phyloP scores from a whole-genome alignment of 2,329 filamentous ascomycete species.

The Penicillium sp. region DNA sequence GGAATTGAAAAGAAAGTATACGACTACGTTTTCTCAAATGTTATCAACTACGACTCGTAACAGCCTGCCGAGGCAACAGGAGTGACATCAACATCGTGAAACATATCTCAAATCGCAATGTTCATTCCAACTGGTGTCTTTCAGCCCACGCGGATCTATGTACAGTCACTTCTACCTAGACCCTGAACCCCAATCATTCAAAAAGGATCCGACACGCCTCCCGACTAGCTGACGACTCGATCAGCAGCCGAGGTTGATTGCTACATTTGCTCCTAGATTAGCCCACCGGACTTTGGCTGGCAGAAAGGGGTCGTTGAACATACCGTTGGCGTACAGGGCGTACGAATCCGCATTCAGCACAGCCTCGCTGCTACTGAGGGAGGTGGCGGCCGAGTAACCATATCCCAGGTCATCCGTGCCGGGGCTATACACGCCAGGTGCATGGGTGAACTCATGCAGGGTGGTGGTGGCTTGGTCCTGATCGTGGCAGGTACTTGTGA shows the following conservation, averaged over 20 bases:
- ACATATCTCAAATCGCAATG: not conserved
- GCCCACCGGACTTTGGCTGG: not conserved
- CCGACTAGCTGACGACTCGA: not conserved
- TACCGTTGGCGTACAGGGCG: slow-evolving; percentile 57
- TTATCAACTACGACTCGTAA: not conserved
- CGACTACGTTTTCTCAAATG: not conserved
- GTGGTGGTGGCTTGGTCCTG: slow-evolving; percentile 70
- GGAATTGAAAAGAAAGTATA: too few relatives aligned
- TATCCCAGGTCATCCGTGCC: slow-evolving; percentile 65
- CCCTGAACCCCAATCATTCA: not conserved
- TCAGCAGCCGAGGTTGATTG: slow-evolving; percentile 25
- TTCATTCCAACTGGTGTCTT: not conserved
- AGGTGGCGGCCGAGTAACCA: slow-evolving; percentile 56
- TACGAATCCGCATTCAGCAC: slow-evolving; percentile 69
- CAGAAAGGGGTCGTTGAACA: slow-evolving; percentile 7
- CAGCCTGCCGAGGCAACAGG: not conserved
- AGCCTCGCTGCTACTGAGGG: slow-evolving; percentile 55
- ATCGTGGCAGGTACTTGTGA: slow-evolving; percentile 59
- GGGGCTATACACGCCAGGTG: slow-evolving; percentile 56
- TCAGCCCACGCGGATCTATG: not conserved
- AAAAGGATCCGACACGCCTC: not conserved
- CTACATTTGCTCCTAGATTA: slow-evolving; percentile 15
- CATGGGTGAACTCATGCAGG: slow-evolving; percentile 69
- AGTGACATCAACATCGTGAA: not conserved
- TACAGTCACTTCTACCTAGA: slow-evolving; percentile 1